phyloP scores from a whole-genome alignment of 495 filamentous ascomycete genomes.

The Podospora sp. region DNA sequence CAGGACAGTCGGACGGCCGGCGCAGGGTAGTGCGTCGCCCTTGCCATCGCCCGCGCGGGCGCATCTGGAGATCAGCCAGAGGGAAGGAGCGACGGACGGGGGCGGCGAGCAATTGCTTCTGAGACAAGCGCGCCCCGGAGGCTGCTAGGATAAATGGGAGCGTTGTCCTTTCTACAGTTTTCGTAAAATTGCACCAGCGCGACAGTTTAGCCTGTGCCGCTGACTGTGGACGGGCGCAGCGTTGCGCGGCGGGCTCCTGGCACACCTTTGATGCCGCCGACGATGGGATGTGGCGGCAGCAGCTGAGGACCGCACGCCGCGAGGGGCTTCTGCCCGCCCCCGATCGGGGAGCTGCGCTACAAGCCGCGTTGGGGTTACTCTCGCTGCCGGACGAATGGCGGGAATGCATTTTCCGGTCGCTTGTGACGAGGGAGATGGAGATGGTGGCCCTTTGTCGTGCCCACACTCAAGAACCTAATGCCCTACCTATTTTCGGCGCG shows the following conservation, averaged over 20 bases:
- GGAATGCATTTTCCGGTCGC: neutral
- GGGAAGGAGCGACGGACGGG: neutral
- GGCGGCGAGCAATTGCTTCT: neutral
- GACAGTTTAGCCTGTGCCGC: constrained; percentile 22
- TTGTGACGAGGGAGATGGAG: neutral
- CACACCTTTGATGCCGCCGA: neutral
- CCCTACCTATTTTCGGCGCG: neutral
- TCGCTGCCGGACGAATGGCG: neutral
- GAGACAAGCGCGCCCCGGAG: neutral
- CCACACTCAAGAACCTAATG: neutral
- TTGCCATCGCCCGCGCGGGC: constrained; percentile 14
- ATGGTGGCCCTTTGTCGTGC: neutral
- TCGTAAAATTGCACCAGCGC: constrained; percentile 13
- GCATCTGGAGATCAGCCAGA: constrained; percentile 19
- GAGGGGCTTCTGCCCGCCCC: neutral
- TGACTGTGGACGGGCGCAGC: neutral
- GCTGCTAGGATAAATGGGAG: constrained; percentile 14
- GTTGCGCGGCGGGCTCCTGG: neutral
- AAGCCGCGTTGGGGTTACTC: neutral
- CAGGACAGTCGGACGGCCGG: neutral
- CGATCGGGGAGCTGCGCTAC: neutral
- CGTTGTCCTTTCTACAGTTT: neutral
- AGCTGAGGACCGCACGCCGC: neutral
- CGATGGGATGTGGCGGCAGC: neutral
- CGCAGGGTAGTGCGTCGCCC: neutral